Percentiles rank a stretch among this genome's conserved stretches.
These are phyloP conservation scores for Fusarium piperis DNA, from an alignment of 2,329 filamentous ascomycete genomes.

Conservation along the genomic window DNA sequence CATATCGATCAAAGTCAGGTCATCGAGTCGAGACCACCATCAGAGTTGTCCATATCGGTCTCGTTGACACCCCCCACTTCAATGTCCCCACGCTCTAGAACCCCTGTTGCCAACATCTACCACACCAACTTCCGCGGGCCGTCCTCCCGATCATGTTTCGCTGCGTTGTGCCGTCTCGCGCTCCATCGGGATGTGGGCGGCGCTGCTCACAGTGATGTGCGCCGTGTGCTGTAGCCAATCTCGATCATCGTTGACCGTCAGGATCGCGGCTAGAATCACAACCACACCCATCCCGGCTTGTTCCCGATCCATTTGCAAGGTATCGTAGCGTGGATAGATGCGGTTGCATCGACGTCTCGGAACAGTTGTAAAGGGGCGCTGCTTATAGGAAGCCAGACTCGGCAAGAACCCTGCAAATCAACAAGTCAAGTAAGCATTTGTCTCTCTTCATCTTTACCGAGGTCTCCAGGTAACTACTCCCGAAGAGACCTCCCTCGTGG, in stretches of 20 bases:
- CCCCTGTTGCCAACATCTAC: slow-evolving; percentile 18
- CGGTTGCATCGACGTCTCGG: slow-evolving; percentile 15
- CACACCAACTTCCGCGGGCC: slow-evolving; percentile 24
- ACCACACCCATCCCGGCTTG: slow-evolving; percentile 10
- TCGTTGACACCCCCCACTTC: slow-evolving; percentile 2
- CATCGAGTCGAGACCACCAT: background rate
- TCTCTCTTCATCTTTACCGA: slow-evolving; percentile 22
- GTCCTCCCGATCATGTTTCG: slow-evolving; percentile 9
- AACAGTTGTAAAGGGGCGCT: slow-evolving; percentile 12
- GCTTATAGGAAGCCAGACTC: slow-evolving; percentile 69
- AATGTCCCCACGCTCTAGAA: slow-evolving; percentile 13
- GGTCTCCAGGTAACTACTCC: slow-evolving; percentile 6
- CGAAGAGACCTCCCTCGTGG: slow-evolving; percentile 4
- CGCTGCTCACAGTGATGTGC: slow-evolving; percentile 3
- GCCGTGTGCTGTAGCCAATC: slow-evolving; percentile 10
- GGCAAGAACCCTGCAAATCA: slow-evolving; percentile 62
- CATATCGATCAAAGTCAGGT: background rate
- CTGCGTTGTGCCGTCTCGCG: slow-evolving; percentile 10
- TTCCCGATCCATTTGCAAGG: slow-evolving; percentile 9
- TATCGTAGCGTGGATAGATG: slow-evolving; percentile 10
- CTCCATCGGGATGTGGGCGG: slow-evolving; percentile 7
- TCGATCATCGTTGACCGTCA: slow-evolving; percentile 7
- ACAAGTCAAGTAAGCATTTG: slow-evolving; percentile 33
- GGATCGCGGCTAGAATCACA: slow-evolving; percentile 2
- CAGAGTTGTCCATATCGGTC: slow-evolving; percentile 1